Percentiles rank a stretch among this genome's conserved stretches.
Conservation (phyloP, 805 yeast species). For the Middelhovenomyces tepae region DNA sequence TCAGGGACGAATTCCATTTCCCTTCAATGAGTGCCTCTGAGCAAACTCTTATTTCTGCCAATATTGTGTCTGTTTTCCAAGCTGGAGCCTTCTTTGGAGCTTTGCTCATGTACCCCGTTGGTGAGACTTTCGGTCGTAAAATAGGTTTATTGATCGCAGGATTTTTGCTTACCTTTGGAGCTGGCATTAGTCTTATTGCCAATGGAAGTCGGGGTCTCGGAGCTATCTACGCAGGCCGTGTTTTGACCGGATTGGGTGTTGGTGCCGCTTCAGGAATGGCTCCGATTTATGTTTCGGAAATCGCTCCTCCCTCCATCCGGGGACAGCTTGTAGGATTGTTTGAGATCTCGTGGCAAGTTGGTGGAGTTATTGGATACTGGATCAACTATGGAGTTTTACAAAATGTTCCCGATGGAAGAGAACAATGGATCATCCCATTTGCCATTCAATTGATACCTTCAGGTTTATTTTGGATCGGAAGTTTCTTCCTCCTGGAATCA, state of each 20-base stretch:
- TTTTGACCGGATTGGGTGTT: slow-evolving; percentile 55
- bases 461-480: not conserved
- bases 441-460: not conserved
- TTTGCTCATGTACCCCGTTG: slow-evolving; percentile 10
- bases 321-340: slow-evolving; percentile 53
- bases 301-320: slow-evolving; percentile 51
- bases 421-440: not conserved
- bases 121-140: slow-evolving; percentile 10
- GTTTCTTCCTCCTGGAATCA: slow-evolving; percentile 28
- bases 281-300: slow-evolving; percentile 59
- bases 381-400: slow-evolving; percentile 43
- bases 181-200: too few relatives aligned
- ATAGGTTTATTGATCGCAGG: too few relatives aligned
- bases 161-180: too few relatives aligned
- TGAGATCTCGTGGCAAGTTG: slow-evolving; percentile 60
- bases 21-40: slow-evolving; percentile 1
- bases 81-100: slow-evolving; percentile 17
- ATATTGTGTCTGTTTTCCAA: slow-evolving; percentile 11
- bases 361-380: slow-evolving; percentile 55
- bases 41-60: slow-evolving; percentile 10
- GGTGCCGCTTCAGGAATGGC: slow-evolving; percentile 61
- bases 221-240: slow-evolving; percentile 50
- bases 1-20: slow-evolving; percentile 8
- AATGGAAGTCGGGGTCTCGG: too few relatives aligned
- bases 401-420: slow-evolving; percentile 37